Conservation (phyloP, 2,329 filamentous ascomycete genomes). For the Talaromyces sp. region DNA sequence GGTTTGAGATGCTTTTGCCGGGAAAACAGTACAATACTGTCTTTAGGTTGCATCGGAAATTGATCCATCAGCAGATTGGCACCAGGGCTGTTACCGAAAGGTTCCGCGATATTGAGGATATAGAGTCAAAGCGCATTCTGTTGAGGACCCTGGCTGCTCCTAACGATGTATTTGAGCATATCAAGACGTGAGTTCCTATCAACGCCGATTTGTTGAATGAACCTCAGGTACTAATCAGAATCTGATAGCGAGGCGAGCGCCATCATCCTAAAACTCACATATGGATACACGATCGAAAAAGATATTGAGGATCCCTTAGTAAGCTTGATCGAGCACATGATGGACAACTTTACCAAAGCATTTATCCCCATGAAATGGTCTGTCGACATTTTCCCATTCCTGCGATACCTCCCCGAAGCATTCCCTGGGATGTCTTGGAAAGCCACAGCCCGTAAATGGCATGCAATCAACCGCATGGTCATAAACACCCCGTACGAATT, state of each 20-base stretch:
- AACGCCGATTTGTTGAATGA: too few species aligned
- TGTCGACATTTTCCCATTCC: slow-evolving; percentile 45
- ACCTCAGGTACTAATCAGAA: not conserved
- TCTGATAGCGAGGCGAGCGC: slow-evolving; percentile 25
- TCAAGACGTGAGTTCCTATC: slow-evolving; percentile 33
- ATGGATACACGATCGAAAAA: slow-evolving; percentile 45
- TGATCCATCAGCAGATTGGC: slow-evolving; percentile 44
- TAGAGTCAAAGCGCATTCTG: slow-evolving; percentile 45
- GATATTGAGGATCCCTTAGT: slow-evolving; percentile 43
- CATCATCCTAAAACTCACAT: slow-evolving; percentile 43
- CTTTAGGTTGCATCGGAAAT: slow-evolving; percentile 44
- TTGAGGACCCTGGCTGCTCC: slow-evolving; percentile 41
- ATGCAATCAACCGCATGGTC: slow-evolving; percentile 27
- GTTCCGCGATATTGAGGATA: slow-evolving; percentile 43
- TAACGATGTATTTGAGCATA: slow-evolving; percentile 37
- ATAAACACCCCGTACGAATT: slow-evolving; percentile 42
- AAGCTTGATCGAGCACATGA: slow-evolving; percentile 36
- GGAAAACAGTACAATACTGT: slow-evolving; percentile 35
- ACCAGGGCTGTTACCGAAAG: slow-evolving; percentile 37
- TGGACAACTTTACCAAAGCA: slow-evolving; percentile 41
- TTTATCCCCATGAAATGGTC: slow-evolving; percentile 42
- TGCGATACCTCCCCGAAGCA: slow-evolving; percentile 44
- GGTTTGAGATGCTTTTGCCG: slow-evolving; percentile 38
- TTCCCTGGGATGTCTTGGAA: slow-evolving; percentile 47
- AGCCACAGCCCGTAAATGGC: slow-evolving; percentile 37